Percentiles rank a stretch among this genome's conserved stretches.
Conservation (phyloP, 306 rosid genomes). For the Vigna nakashimae region DNA sequence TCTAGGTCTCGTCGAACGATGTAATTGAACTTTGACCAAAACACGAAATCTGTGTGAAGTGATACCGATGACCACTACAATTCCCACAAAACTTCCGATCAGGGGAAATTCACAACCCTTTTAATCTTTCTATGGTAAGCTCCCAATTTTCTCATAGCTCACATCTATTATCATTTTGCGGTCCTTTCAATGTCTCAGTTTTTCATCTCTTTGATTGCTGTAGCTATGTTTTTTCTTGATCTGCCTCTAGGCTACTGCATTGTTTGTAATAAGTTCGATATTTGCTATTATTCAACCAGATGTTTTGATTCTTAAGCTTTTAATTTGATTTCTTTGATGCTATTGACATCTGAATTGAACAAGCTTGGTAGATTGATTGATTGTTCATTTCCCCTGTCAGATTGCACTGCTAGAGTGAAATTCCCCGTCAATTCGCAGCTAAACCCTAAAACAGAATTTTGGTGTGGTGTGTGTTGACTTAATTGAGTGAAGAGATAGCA, state of each 20-base stretch:
- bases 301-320: too few relatives aligned
- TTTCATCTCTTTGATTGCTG: background rate
- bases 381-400: background rate
- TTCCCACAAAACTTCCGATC: background rate
- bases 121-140: background rate
- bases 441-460: constrained; percentile 8
- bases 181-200: background rate
- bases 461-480: background rate
- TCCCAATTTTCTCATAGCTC: background rate
- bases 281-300: too few relatives aligned
- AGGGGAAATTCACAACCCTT: background rate
- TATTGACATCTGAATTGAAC: background rate
- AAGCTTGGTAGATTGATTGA: background rate
- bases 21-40: background rate
- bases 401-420: background rate
- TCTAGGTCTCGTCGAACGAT: too few relatives aligned
- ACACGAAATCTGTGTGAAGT: background rate
- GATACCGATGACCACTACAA: background rate
- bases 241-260: background rate
- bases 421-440: background rate
- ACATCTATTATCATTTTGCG: background rate
- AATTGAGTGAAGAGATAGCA: constrained; percentile 35
- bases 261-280: background rate
- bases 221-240: background rate
- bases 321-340: background rate